Base-by-base conservation (phyloP, 495 filamentous ascomycete species). In the Hypoxylon fuscum region DNA sequence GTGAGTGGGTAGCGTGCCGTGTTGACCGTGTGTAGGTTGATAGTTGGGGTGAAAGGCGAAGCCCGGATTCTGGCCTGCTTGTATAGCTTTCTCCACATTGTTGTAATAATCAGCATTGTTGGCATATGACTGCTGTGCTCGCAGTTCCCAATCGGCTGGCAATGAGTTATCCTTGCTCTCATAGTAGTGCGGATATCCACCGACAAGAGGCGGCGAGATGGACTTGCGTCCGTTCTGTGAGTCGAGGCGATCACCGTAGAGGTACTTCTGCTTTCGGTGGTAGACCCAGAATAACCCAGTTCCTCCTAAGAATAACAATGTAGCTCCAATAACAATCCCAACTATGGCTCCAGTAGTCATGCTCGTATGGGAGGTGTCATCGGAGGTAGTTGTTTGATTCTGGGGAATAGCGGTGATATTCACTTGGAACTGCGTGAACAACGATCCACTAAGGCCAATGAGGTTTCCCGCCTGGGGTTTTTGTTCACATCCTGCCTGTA, bases 321-420 rank as follows among this genome's bases (percentile, higher is more conserved):
- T 70, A 10, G 68, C 70, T 5, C 74, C 78, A 22, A 76, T 43
- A 10, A 72, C 72, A 31, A 82, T 81, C 18, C 80, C 80, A 23
- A 73, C 75, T 41, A 81, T 81, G 21, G 77, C 72, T 7, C 77
- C 77, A 15, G 77, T 76, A 3, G 73, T 72, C 60, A 79, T 70
- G 35, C 38, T 55, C 18, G 62, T 52, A 6, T 40, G 34, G 3
- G 62, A 40, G 14, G 56, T 50, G 12, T 56, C 45, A 17, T 32
- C 50, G 21, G 59, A 64, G 22, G 47, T 22, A 22, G 58, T 14
- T 18, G 55, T 50, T 12, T 60, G 45, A 8, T 58, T 49, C n/a
- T 73, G 62, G 22, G 62, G 42, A 45, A 55, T 47, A 32, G 44
- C 38, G 48, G 72, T 76, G 52, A 80, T 76, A 20, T 75, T 76